Conservation (phyloP, 208 protist genomes). For the Strigomonas culicis region DNA sequence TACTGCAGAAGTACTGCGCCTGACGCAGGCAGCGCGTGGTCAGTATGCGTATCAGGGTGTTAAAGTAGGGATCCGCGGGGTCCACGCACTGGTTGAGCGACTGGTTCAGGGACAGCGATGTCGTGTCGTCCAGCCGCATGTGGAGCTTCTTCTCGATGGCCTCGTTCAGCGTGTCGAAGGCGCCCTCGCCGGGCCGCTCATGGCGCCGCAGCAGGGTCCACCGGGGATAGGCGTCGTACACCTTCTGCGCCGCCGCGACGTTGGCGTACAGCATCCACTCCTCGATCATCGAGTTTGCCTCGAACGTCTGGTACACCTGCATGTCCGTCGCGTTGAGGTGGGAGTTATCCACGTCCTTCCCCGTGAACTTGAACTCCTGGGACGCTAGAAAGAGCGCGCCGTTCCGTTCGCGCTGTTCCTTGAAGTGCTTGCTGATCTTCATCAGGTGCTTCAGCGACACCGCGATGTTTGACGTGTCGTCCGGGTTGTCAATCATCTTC, state of each 20-base stretch:
- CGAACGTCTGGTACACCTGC: conserved; percentile 86
- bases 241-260: conserved; percentile 78
- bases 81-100: conserved; percentile 82
- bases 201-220: conserved; percentile 90
- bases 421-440: conserved; percentile 81
- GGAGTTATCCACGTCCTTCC: conserved; percentile 59
- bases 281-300: conserved; percentile 95
- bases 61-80: conserved; percentile 83
- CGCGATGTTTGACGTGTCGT: conserved; percentile 58
- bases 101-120: conserved; percentile 77
- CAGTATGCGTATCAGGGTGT: conserved; percentile 89
- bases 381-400: conserved; percentile 86
- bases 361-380: conserved; percentile 90
- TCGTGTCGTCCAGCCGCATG: conserved; percentile 74
- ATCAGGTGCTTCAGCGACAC: conserved; percentile 75
- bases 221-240: conserved; percentile 74
- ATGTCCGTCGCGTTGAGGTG: conserved; percentile 89
- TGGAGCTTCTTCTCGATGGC: conserved; percentile 56
- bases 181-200: conserved; percentile 74
- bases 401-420: conserved; percentile 68
- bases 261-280: conserved; percentile 98
- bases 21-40: conserved; percentile 91
- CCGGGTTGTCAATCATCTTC: conserved; percentile 86
- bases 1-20: conserved; percentile 93
- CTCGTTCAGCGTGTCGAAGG: conserved; percentile 85